Percentiles rank a stretch among this genome's conserved stretches.
Evolutionary conservation across 345 rosid species (phyloP).

Genomic region (Ricinus communis): DNA sequence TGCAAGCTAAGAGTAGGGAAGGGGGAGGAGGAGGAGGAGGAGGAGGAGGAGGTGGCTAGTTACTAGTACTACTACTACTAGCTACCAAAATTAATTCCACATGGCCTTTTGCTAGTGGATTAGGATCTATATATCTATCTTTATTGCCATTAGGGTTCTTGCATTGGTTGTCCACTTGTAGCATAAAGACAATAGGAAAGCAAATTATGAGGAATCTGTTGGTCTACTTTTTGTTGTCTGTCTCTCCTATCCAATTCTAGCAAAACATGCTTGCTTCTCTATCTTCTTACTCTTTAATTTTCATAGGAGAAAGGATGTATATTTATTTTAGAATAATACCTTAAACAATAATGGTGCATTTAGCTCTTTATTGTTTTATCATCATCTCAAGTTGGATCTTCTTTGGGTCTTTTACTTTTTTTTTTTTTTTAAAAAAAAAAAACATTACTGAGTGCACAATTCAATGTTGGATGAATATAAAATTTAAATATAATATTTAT

Average conservation of each 20-base stretch:
- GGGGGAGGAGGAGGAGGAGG: too few relatives aligned
- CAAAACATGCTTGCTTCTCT: neutral
- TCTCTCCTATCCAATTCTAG: neutral
- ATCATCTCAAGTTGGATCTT: too few relatives aligned
- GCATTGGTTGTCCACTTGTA: conserved; percentile 1
- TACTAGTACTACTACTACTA: neutral
- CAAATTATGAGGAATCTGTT: neutral
- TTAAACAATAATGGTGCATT: too few relatives aligned
- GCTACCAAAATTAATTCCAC: neutral
- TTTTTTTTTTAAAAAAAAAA: too few relatives aligned
- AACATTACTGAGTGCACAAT: too few relatives aligned
- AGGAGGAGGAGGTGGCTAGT: neutral
- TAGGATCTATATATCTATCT: conserved; percentile 4
- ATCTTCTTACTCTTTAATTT: too few relatives aligned
- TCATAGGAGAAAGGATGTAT: too few relatives aligned
- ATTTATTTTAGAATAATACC: too few relatives aligned
- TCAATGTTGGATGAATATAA: too few relatives aligned
- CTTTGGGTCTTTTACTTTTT: too few relatives aligned
- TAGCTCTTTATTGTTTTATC: too few relatives aligned
- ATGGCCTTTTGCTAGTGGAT: conserved; percentile 6
- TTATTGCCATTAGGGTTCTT: neutral
- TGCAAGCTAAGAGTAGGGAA: neutral
- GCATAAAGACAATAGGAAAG: neutral
- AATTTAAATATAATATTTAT: too few relatives aligned
- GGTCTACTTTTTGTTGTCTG: neutral